A percentile compares a stretch with the other conserved stretches of the same genome.
Conservation (phyloP, 1,284 basidiomycete genomes). For the Sanguinoderma infundibulare region DNA sequence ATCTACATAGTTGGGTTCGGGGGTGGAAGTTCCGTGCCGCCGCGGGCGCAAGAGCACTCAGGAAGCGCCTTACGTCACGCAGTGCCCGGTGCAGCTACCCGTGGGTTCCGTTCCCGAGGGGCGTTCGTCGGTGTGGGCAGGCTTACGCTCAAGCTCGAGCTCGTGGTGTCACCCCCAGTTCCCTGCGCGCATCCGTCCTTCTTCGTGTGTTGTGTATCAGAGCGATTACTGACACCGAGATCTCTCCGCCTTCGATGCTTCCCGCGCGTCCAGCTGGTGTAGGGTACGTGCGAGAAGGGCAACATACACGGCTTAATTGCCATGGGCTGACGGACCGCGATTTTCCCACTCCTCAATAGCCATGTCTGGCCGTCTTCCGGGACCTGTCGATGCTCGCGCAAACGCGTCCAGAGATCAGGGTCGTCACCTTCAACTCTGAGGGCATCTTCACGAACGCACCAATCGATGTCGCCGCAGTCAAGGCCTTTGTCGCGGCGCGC, state of each 20-base stretch:
- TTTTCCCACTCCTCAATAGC: conserved; percentile 28
- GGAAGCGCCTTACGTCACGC: background rate
- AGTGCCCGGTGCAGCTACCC: background rate
- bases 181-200: conserved; percentile 4
- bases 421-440: conserved; percentile 39
- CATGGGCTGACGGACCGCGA: conserved; percentile 19
- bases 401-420: conserved; percentile 32
- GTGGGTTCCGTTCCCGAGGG: background rate
- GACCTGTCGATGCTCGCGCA: conserved; percentile 34
- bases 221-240: conserved; percentile 25
- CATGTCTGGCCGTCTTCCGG: conserved; percentile 36
- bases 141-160: conserved; percentile 1
- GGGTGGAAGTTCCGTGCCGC: background rate
- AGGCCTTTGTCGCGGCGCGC: conserved; percentile 30
- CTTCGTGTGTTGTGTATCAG: conserved; percentile 17
- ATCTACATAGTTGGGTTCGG: background rate
- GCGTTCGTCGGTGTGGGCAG: background rate
- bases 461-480: conserved; percentile 32
- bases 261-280: conserved; percentile 28
- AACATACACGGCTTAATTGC: conserved; percentile 27
- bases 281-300: conserved; percentile 29
- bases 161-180: background rate
- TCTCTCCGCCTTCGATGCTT: conserved; percentile 7
- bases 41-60: background rate
- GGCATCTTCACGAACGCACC: conserved; percentile 37